These are phyloP conservation scores for Penicillium janthinellum DNA, from an alignment of 2,329 filamentous ascomycete species.

Conservation along the genomic window DNA sequence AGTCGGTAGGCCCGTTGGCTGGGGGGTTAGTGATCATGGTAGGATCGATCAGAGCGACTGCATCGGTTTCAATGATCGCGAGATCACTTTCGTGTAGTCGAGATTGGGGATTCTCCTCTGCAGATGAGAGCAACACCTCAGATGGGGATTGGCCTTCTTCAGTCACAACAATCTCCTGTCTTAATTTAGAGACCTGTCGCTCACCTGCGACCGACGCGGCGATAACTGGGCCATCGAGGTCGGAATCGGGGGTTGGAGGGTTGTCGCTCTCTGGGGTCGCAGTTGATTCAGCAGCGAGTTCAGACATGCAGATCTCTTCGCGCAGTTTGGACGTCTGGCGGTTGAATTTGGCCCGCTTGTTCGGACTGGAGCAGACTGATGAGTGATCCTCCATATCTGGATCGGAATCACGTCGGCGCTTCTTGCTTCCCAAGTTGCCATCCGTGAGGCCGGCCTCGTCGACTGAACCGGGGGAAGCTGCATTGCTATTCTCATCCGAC, in stretches of 20 bases:
- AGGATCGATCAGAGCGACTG: conserved; percentile 9
- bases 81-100: not conserved
- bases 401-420: conserved; percentile 33
- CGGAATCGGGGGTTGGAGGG: conserved; percentile 12
- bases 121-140: conserved; percentile 8
- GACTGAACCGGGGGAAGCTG: conserved; percentile 35
- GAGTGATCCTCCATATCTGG: conserved; percentile 30
- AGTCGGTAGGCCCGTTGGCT: conserved; percentile 21
- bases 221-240: conserved; percentile 7
- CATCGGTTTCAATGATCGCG: not conserved
- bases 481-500: conserved; percentile 38
- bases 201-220: not conserved
- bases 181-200: conserved; percentile 16
- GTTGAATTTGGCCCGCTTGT: conserved; percentile 38
- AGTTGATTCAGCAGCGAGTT: conserved; percentile 29
- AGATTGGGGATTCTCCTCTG: conserved; percentile 1
- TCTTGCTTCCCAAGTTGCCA: conserved; percentile 24
- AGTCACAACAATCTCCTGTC: conserved; percentile 17
- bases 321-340: conserved; percentile 40
- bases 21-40: conserved; percentile 12
- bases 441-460: conserved; percentile 28
- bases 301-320: conserved; percentile 39
- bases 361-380: conserved; percentile 30
- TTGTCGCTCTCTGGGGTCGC: conserved; percentile 14
- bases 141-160: conserved; percentile 7